Conservation (phyloP, 2,329 filamentous ascomycete genomes). For the Biscogniauxia sp. region DNA sequence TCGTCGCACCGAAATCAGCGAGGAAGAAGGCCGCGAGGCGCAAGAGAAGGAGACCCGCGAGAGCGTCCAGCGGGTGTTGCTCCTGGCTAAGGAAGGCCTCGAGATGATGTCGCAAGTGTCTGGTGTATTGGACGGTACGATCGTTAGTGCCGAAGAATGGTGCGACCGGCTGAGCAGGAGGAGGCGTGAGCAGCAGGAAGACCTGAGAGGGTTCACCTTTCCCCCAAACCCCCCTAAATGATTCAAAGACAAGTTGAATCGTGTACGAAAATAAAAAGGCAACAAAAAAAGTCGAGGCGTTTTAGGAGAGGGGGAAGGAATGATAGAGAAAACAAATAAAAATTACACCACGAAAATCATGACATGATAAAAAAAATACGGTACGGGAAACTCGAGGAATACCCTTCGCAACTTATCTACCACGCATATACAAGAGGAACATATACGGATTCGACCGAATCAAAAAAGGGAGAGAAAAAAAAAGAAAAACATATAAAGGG, state of each 20-base stretch:
- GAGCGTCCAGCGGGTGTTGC: conserved; percentile 72
- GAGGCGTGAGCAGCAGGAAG: conserved; percentile 33
- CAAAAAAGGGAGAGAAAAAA: conserved; percentile 11
- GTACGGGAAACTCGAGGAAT: neutral
- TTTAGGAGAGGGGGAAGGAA: conserved; percentile 4
- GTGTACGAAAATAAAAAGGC: conserved; percentile 10
- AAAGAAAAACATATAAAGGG: conserved; percentile 4
- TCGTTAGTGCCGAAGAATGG: conserved; percentile 89
- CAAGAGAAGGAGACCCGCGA: conserved; percentile 47
- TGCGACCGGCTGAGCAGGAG: conserved; percentile 69
- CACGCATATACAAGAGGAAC: conserved; percentile 2
- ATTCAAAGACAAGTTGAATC: conserved; percentile 25
- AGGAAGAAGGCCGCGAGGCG: conserved; percentile 37
- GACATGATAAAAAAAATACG: conserved; percentile 16
- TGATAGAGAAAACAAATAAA: conserved; percentile 18
- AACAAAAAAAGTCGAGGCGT: conserved; percentile 16
- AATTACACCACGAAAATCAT: conserved; percentile 3
- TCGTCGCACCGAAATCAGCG: conserved; percentile 23
- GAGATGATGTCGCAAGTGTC: conserved; percentile 95
- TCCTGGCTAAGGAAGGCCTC: conserved; percentile 84
- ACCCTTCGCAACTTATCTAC: neutral
- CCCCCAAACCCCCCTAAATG: conserved; percentile 18
- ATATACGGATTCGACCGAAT: conserved; percentile 5
- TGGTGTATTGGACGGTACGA: conserved; percentile 81
- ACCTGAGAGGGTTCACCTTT: conserved; percentile 17